A percentile compares a stretch with the other conserved stretches of the same genome.
Conservation (phyloP, 2,329 filamentous ascomycete genomes). For the Hypomyces perniciosus region DNA sequence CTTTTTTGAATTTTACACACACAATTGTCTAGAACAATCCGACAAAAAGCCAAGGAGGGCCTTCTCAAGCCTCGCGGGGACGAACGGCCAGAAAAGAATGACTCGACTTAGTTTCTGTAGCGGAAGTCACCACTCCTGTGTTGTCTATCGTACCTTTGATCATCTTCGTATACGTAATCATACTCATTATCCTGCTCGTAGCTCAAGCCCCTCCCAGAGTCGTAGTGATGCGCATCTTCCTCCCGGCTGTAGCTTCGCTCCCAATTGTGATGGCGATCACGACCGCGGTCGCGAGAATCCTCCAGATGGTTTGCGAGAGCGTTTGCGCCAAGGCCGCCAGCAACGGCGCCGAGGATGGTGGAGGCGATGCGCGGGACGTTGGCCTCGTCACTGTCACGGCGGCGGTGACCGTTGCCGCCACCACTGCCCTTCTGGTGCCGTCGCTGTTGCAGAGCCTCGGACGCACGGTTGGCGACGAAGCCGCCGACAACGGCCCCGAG, state of each 20-base stretch:
- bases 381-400: constrained; percentile 23
- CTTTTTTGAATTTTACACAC: too few relatives aligned
- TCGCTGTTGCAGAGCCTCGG: constrained; percentile 33
- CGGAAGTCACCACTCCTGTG: background rate
- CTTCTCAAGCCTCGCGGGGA: too few relatives aligned
- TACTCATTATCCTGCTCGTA: constrained; percentile 9
- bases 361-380: constrained; percentile 35
- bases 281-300: constrained; percentile 28
- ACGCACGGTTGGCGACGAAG: constrained; percentile 44
- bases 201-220: constrained; percentile 3
- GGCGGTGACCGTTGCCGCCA: constrained; percentile 9
- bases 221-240: constrained; percentile 8
- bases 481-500: constrained; percentile 51
- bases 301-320: constrained; percentile 41
- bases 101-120: background rate
- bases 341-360: constrained; percentile 48
- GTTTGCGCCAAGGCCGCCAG: constrained; percentile 50
- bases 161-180: background rate
- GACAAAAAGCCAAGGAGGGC: too few relatives aligned
- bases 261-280: constrained; percentile 29
- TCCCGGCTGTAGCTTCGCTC: constrained; percentile 27
- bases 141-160: background rate
- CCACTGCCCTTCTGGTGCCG: constrained; percentile 19
- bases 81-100: background rate
- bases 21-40: too few relatives aligned